Conservation (phyloP, 2,329 filamentous ascomycete species). For the Alternaria hordeiaustralica region DNA sequence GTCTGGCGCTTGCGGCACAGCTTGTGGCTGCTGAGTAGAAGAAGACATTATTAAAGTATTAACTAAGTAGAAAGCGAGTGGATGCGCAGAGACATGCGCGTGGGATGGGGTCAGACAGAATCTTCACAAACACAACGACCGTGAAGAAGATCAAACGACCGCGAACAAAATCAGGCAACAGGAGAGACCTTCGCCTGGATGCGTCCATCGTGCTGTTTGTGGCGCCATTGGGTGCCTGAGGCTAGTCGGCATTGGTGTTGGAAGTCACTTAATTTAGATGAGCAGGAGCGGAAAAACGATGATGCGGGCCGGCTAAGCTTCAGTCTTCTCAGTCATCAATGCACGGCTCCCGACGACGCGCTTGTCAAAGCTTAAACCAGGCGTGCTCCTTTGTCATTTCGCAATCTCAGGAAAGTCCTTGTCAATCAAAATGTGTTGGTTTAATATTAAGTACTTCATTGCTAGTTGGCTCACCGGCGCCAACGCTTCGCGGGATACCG, state of each 20-base stretch:
- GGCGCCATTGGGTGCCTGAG: constrained; percentile 10
- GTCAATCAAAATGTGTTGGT: not conserved
- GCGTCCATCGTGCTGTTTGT: not conserved
- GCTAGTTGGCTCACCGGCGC: not conserved
- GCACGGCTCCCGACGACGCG: not conserved
- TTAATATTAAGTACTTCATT: not conserved
- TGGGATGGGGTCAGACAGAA: not conserved
- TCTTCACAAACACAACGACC: constrained; percentile 6
- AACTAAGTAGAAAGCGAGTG: constrained; percentile 12
- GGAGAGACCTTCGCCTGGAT: not conserved
- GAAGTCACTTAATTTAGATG: constrained; percentile 5
- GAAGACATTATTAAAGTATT: constrained; percentile 19
- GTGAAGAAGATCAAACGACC: constrained; percentile 1
- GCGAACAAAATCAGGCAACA: constrained; percentile 2
- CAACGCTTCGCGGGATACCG: not conserved
- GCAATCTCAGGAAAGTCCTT: too few relatives aligned
- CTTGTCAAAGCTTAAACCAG: constrained; percentile 1
- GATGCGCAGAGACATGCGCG: constrained; percentile 14
- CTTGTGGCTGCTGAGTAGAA: constrained; percentile 1
- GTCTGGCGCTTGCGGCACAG: constrained; percentile 5
- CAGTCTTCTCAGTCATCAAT: not conserved
- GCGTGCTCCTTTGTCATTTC: not conserved
- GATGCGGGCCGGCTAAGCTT: not conserved
- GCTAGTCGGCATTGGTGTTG: constrained; percentile 4
- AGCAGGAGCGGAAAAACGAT: not conserved